Evolutionary conservation across 2,329 filamentous ascomycete species (phyloP).

Genomic region (Neofusicoccum cordaticola): DNA sequence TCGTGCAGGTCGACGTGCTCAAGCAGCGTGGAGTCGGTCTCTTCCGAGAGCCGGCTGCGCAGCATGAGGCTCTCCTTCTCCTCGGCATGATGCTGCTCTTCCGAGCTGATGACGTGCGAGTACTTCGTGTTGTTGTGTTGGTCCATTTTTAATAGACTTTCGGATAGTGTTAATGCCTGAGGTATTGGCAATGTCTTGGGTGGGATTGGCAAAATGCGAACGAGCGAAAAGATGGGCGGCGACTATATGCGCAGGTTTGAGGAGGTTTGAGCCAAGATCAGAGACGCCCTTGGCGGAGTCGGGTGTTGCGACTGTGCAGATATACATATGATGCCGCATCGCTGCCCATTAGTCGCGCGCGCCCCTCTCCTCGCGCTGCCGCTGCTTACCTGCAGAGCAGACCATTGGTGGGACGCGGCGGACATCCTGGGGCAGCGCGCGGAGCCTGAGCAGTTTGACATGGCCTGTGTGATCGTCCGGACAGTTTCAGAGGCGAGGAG

Average conservation of each 20-base stretch:
- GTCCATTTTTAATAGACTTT: background rate
- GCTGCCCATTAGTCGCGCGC: background rate
- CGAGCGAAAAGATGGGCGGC: background rate
- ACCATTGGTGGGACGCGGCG: background rate
- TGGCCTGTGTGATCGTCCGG: background rate
- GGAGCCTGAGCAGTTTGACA: background rate
- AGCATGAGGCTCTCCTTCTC: background rate
- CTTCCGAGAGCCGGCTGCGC: slow-evolving; percentile 2
- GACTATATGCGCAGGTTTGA: background rate
- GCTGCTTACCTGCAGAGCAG: background rate
- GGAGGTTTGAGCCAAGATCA: slow-evolving; percentile 1
- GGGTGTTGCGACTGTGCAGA: background rate
- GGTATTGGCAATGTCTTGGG: slow-evolving; percentile 10
- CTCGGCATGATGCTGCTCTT: background rate
- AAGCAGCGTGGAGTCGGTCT: slow-evolving; percentile 5
- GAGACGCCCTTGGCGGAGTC: background rate
- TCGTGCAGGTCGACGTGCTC: slow-evolving; percentile 1
- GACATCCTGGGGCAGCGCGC: background rate
- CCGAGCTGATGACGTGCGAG: slow-evolving; percentile 4
- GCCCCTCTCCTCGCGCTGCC: background rate
- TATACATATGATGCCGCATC: background rate
- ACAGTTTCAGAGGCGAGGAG: background rate
- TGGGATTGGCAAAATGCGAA: background rate
- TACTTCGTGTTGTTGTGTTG: background rate
- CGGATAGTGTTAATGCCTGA: background rate